Evolutionary conservation across 371 early-diverging fungal species (phyloP), one percentile per base, ranked within the genome.

Genomic region (Apophysomyces variabilis): DNA sequence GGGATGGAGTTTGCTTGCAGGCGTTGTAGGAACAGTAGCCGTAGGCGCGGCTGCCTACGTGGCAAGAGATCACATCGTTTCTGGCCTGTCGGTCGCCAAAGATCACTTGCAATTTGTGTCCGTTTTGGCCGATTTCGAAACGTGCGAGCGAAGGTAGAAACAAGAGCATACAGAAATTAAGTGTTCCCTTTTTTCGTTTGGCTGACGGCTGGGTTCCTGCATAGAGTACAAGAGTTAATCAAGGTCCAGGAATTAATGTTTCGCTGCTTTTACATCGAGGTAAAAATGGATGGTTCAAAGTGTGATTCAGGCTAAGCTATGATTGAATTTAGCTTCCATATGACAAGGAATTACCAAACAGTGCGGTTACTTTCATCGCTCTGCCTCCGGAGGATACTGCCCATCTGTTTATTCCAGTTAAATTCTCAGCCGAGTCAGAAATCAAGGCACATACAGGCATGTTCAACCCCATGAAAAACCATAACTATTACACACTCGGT

Each of bases 61-160:
- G 39, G 79, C 81, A 9, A 56, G 77, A 44, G 82, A 80, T 41
- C 68, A 68, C 5, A 77, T 83, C 38, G 43, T 71, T 12, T 38
- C 67, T 11, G 74, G 82, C 6, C 61, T 86, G 60, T 66, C 71
- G 0, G 79, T 79, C 61, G 74, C 71, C 0, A 79, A 72, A 38
- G 83, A 84, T n/a, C 79, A 87, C 56, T 61, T 87, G 4, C 82
- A 85, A 54, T 87, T 87, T 72, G 77, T 87, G 3, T 76, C 71
- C 21, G 67, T 71, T 41, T 66, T 80, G 57, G 69, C 74, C 43
- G 78, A 80, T 44, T 70, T 71, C 43, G 44, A 78, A 32, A 74
- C 71, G 0, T 76, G 70, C 21, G 66, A 70, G 18, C 67, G 74
- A 59, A 76, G 80, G 80, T 76, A 74, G 50, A 35, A 21, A 12